Evolutionary conservation across 2,329 filamentous ascomycete genomes (phyloP), one percentile per base, ranked within the genome.

Genomic region (Exophiala alcalophila): DNA sequence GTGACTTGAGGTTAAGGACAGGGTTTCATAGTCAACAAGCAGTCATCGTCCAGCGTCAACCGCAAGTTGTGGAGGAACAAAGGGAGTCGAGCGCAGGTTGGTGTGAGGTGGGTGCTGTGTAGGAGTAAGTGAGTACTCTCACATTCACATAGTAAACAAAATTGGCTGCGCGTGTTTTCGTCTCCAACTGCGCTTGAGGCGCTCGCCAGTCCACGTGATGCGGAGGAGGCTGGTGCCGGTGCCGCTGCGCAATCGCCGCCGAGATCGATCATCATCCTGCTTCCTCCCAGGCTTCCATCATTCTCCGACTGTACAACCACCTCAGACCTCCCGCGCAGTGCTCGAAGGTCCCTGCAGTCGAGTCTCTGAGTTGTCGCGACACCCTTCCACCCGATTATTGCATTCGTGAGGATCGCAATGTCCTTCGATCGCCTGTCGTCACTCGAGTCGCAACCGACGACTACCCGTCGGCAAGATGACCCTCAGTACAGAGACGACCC

Each of bases 381-480:
- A 23, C 23, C 18, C 15, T 11, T 16, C 12, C 38, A 16, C 10
- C 4, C 16, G 8, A 19, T 14, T 12, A 25, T 15, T 8, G 10
- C 12, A 14, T 8, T 15, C 20, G 6, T 21, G 9, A 25, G 6
- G 19, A 14, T 12, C 26, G 18, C 27, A 18, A 97, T 97, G 91
- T 95, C 91, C 12, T 97, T 92, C 69, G 86, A 95, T 64, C 86
- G 87, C 57, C 77, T 92, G 52, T 85, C 85, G 43, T 84, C 80
- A 49, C 75, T 96, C 55, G 91, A 97, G 72, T 81, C 90, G 55
- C 84, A 86, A 66, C 79, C 81, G 27, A 81, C 80, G 20, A 78
- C 72, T 49, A 76, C 76, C 69, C 74, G 86, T 50, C 78, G 81
- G 52, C 73, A 80, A 48, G 81, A 84, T 63, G 84, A 85, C 61